These are phyloP conservation scores for Pestalotiopsis sp. DNA, from an alignment of 2,329 filamentous ascomycete genomes.

Conservation along the genomic window DNA sequence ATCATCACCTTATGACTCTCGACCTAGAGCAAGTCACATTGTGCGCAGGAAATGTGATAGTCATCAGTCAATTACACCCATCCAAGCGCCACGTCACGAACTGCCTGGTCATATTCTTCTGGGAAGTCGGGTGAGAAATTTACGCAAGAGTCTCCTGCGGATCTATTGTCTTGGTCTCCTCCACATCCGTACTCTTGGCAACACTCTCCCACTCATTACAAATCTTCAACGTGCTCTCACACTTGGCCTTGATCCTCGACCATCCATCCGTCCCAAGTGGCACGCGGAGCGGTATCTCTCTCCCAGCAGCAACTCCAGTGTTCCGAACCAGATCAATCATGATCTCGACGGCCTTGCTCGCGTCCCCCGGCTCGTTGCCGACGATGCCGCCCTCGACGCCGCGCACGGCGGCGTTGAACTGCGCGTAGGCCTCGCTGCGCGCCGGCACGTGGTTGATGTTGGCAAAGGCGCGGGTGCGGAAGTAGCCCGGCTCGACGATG, in stretches of 20 bases:
- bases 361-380: slow-evolving; percentile 50
- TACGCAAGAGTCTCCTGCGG: too few relatives aligned
- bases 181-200: slow-evolving; percentile 46
- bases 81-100: too few relatives aligned
- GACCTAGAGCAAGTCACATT: too few relatives aligned
- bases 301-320: slow-evolving; percentile 37
- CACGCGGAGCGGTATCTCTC: slow-evolving; percentile 46
- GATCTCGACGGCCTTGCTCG: slow-evolving; percentile 47
- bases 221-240: slow-evolving; percentile 49
- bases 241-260: slow-evolving; percentile 47
- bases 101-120: too few relatives aligned
- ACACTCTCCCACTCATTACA: slow-evolving; percentile 52
- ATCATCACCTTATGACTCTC: too few relatives aligned
- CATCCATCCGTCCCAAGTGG: slow-evolving; percentile 58
- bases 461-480: slow-evolving; percentile 42
- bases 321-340: slow-evolving; percentile 59
- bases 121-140: too few relatives aligned
- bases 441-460: slow-evolving; percentile 33
- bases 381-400: slow-evolving; percentile 15
- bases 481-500: slow-evolving; percentile 45
- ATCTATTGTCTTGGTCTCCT: not conserved
- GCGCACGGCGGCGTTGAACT: slow-evolving; percentile 33
- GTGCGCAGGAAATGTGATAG: too few relatives aligned
- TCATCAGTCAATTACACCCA: too few relatives aligned
- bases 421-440: slow-evolving; percentile 27